Conservation (phyloP, 2,329 filamentous ascomycete species). For the Hirsutella rhossiliensis region DNA sequence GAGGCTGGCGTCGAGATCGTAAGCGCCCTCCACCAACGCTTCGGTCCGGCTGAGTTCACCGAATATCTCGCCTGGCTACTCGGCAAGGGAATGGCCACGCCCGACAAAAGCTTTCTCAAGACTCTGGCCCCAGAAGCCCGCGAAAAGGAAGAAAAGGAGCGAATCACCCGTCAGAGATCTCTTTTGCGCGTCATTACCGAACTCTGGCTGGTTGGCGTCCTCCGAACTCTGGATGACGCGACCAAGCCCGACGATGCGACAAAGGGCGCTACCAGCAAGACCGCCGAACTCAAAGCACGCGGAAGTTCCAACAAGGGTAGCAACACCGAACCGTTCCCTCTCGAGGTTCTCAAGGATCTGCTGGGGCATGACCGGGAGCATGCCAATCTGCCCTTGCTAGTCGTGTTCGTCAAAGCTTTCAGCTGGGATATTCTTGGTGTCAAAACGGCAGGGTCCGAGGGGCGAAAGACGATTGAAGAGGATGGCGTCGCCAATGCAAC, state of each 20-base stretch:
- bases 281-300: constrained; percentile 45
- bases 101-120: constrained; percentile 77
- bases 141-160: constrained; percentile 93
- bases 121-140: constrained; percentile 66
- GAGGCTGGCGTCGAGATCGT: constrained; percentile 86
- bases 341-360: constrained; percentile 96
- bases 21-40: constrained; percentile 90
- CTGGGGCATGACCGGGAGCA: constrained; percentile 90
- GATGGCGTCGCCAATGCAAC: constrained; percentile 53
- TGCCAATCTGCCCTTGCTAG: constrained; percentile 77
- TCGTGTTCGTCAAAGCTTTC: constrained; percentile 92
- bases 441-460: constrained; percentile 57
- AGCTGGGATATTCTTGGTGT: constrained; percentile 90
- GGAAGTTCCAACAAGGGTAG: constrained; percentile 42
- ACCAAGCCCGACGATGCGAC: constrained; percentile 50
- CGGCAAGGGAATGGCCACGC: constrained; percentile 80
- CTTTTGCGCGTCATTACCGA: constrained; percentile 87
- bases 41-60: constrained; percentile 82
- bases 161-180: constrained; percentile 72
- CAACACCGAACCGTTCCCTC: constrained; percentile 77
- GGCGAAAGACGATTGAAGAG: constrained; percentile 73
- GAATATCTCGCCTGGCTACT: constrained; percentile 86
- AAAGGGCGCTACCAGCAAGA: constrained; percentile 50
- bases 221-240: constrained; percentile 66
- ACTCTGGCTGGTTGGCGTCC: constrained; percentile 82